These are phyloP conservation scores for Strigomonas galati DNA, from an alignment of 208 protist genomes.

Conservation along the genomic window DNA sequence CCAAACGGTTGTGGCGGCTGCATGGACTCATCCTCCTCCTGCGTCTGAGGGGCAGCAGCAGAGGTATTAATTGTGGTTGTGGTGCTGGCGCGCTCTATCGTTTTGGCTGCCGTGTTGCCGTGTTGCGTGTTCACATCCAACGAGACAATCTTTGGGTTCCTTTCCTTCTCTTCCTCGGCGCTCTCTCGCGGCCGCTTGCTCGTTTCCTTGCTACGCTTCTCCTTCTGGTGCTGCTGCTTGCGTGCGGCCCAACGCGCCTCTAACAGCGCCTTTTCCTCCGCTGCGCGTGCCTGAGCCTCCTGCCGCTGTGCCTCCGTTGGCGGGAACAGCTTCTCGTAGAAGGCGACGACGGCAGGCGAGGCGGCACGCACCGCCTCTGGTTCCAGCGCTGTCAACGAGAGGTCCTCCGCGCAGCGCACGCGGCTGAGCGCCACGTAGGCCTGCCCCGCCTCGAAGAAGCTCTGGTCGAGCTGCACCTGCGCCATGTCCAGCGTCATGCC, in stretches of 20 bases:
- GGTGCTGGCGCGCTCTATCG: too few relatives aligned
- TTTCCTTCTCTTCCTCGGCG: background rate
- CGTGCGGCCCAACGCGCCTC: background rate
- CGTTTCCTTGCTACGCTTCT: background rate
- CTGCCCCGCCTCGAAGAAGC: conserved; percentile 79
- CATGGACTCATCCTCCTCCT: too few relatives aligned
- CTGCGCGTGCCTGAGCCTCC: background rate
- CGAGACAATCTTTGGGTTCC: too few relatives aligned
- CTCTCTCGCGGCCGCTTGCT: background rate
- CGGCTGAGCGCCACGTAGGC: conserved; percentile 86
- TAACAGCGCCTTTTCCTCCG: background rate
- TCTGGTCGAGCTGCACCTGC: conserved; percentile 93
- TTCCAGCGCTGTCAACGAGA: conserved; percentile 32
- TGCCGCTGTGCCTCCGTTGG: background rate
- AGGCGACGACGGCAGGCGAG: conserved; percentile 16
- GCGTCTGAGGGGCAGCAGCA: too few relatives aligned
- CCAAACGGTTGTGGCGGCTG: too few relatives aligned
- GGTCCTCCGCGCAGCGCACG: conserved; percentile 33
- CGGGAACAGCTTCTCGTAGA: conserved; percentile 20
- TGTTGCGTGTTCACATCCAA: too few relatives aligned
- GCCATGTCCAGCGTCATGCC: conserved; percentile 96
- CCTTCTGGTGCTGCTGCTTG: background rate
- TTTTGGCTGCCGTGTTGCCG: too few relatives aligned
- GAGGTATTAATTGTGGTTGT: too few relatives aligned
- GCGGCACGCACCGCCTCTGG: conserved; percentile 16